Evolutionary conservation across 2,329 filamentous ascomycete species (phyloP).

Genomic region (Sporothrix schenckii): DNA sequence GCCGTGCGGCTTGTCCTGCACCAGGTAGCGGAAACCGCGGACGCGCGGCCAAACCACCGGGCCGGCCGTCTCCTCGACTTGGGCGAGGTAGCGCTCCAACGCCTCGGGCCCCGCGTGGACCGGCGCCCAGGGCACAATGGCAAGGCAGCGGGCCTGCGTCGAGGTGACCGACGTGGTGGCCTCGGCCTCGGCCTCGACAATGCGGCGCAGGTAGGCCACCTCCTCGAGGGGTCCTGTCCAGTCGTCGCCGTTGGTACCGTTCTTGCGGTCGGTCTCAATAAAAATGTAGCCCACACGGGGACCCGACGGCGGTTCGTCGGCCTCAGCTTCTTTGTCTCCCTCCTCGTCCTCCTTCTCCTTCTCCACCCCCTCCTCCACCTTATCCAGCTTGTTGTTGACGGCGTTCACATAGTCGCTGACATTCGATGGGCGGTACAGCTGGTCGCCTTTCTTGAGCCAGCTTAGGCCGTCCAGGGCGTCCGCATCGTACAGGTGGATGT

Average conservation of each 20-base stretch:
- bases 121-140: slow-evolving; percentile 84
- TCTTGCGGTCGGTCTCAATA: slow-evolving; percentile 77
- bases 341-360: background rate
- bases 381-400: slow-evolving; percentile 29
- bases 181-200: slow-evolving; percentile 63
- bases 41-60: slow-evolving; percentile 67
- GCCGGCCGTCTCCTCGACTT: slow-evolving; percentile 64
- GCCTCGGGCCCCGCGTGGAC: slow-evolving; percentile 64
- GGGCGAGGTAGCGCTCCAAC: slow-evolving; percentile 66
- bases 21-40: slow-evolving; percentile 78
- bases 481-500: slow-evolving; percentile 83
- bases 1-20: slow-evolving; percentile 74
- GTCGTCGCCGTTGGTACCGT: slow-evolving; percentile 60
- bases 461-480: slow-evolving; percentile 67
- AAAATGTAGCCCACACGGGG: slow-evolving; percentile 72
- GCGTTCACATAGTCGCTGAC: slow-evolving; percentile 60
- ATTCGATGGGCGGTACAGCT: slow-evolving; percentile 66
- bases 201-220: slow-evolving; percentile 67
- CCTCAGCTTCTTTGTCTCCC: slow-evolving; percentile 28
- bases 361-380: slow-evolving; percentile 33
- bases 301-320: slow-evolving; percentile 47
- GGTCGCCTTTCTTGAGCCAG: slow-evolving; percentile 66
- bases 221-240: slow-evolving; percentile 73
- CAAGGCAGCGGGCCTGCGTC: slow-evolving; percentile 61
- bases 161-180: slow-evolving; percentile 42